Conservation (phyloP, 2,329 filamentous ascomycete genomes). For the Orbilia quercus region DNA sequence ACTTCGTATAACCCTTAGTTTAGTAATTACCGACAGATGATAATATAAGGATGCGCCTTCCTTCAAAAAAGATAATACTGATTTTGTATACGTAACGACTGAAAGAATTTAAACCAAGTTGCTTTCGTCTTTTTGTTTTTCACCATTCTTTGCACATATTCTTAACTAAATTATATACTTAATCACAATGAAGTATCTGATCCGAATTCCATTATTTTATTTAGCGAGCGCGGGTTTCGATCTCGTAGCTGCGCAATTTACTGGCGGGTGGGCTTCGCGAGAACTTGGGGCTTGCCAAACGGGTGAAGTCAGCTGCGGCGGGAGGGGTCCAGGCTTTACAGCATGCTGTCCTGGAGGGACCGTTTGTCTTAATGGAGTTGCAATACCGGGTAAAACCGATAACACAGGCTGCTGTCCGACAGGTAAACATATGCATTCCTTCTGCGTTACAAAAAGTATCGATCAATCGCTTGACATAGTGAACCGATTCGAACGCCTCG, state of each 20-base stretch:
- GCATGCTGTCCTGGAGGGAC: conserved; percentile 35
- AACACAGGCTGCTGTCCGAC: conserved; percentile 37
- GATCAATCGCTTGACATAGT: no score
- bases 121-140: no score
- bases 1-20: no score
- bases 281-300: background rate
- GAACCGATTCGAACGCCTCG: background rate
- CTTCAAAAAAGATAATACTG: no score
- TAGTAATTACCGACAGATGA: no score
- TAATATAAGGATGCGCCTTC: no score
- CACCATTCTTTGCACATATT: no score
- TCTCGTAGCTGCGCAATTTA: background rate
- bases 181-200: no score
- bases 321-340: conserved; percentile 13
- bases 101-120: no score
- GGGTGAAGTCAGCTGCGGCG: conserved; percentile 7
- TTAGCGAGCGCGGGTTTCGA: conserved; percentile 2
- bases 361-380: conserved; percentile 8
- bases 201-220: background rate
- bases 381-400: conserved; percentile 17
- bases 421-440: conserved; percentile 9
- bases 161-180: no score
- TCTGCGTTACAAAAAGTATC: no score
- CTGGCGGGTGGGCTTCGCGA: conserved; percentile 26
- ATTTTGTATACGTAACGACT: no score